Evolutionary conservation across 2,329 filamentous ascomycete species (phyloP).

Genomic region (Scopulariopsis brevicaulis): DNA sequence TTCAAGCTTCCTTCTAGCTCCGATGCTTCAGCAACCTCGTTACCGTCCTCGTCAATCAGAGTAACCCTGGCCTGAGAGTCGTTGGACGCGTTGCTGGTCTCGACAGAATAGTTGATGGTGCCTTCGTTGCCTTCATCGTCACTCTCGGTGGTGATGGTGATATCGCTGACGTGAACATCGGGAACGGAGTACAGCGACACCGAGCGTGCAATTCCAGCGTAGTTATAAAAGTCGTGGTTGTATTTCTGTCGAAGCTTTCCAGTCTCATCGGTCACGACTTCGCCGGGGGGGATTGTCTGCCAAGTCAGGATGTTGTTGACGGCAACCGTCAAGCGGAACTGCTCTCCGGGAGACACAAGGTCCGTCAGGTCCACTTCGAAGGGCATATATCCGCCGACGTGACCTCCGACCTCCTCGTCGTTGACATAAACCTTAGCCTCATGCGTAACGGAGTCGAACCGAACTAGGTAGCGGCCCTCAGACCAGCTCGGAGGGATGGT

Average conservation of each 20-base stretch:
- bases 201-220: conserved; percentile 15
- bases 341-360: conserved; percentile 10
- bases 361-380: conserved; percentile 48
- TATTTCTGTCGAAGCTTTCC: conserved; percentile 9
- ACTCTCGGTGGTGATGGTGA: conserved; percentile 11
- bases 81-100: neutral
- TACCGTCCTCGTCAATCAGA: neutral
- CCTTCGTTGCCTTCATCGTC: conserved; percentile 4
- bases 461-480: conserved; percentile 27
- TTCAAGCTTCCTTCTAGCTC: neutral
- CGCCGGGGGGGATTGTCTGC: conserved; percentile 16
- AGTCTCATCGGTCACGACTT: neutral
- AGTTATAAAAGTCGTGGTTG: conserved; percentile 19
- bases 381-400: conserved; percentile 48
- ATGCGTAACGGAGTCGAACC: conserved; percentile 53
- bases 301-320: conserved; percentile 17
- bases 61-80: neutral
- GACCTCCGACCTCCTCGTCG: conserved; percentile 38
- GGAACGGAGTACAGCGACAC: conserved; percentile 15
- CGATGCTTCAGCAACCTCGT: neutral
- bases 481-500: conserved; percentile 11
- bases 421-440: conserved; percentile 45
- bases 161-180: conserved; percentile 10
- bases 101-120: neutral
- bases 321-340: conserved; percentile 16